A percentile compares a stretch with the other conserved stretches of the same genome.
phyloP scores from a whole-genome alignment of 345 rosid species.

The Boechera retrofracta region DNA sequence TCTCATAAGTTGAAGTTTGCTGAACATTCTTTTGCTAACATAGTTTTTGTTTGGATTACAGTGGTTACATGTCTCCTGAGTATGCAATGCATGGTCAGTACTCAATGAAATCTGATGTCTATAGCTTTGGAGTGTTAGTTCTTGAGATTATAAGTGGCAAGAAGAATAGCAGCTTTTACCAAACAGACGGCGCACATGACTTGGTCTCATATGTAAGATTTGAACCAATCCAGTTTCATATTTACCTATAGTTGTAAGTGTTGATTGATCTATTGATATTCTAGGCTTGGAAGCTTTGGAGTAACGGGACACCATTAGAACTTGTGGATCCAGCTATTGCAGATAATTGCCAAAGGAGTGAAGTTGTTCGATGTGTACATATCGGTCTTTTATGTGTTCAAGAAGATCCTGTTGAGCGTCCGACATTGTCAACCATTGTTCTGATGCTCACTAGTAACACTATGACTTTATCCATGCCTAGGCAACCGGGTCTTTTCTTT shows the following conservation, averaged over 20 bases:
- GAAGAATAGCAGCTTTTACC: conserved; percentile 36
- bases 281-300: conserved; percentile 72
- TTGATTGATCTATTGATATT: conserved; percentile 19
- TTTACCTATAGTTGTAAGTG: conserved; percentile 2
- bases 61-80: conserved; percentile 56
- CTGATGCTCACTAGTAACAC: conserved; percentile 51
- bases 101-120: conserved; percentile 48
- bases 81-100: conserved; percentile 48
- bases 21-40: background rate
- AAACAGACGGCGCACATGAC: conserved; percentile 31
- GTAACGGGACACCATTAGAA: conserved; percentile 50
- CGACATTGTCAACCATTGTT: conserved; percentile 55
- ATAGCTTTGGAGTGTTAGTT: conserved; percentile 45
- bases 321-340: conserved; percentile 54
- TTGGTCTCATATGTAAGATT: conserved; percentile 45
- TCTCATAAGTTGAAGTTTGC: background rate
- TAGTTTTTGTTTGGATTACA: conserved; percentile 19
- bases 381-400: conserved; percentile 71
- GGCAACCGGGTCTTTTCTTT: conserved; percentile 51
- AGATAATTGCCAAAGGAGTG: conserved; percentile 43
- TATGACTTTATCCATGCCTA: conserved; percentile 46
- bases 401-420: conserved; percentile 61
- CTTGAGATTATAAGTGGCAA: conserved; percentile 47
- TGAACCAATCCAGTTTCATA: background rate
- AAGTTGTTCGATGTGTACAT: conserved; percentile 60